Base-by-base conservation (phyloP, 768 basidiomycete species). In the Mycena rebaudengoi region DNA sequence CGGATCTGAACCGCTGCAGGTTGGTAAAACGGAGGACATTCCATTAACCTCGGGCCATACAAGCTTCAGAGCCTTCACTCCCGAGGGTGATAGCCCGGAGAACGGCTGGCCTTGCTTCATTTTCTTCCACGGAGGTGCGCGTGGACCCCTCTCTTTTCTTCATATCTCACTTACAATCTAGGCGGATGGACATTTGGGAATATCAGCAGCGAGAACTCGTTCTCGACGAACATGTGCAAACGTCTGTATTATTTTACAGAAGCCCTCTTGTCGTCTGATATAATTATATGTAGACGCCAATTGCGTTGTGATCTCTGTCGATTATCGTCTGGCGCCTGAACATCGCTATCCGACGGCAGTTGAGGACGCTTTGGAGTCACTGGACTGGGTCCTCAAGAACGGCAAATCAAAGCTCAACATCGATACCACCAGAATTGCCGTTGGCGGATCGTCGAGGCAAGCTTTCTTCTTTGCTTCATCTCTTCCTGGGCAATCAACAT, bases 111-210 rank as follows among this genome's bases (percentile, higher is more conserved):
- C 90, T 0, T 83, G 87, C 2, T 85, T 92, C 62, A 82, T 91
- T 43, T 92, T 84, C 81, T 91, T 88, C 71, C 91, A 92, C 65
- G 91, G 91, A 53, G 91, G 91, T 85, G 62, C 56, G 82, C 46
- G 13, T 14, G 2, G 1, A 7, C 7, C 28, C 12, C 25, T 18
- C 7, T 13, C 33, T 20, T 20, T 8, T 13, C 26, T 59, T 28
- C 26, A 41, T 60, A 18, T 61, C 26, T 48, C 28, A n/a, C 23
- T 30, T 7, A 32, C 64, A 18, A 18, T 18, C 20, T 67, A 89
- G 91, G 91, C 40, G 91, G 91, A 32, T 92, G 91, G 91, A 91
- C 90, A 0, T 78, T 92, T 2, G 91, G 91, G 0, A 87, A 80
- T 56, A 88, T 91, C 66, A 70, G 71, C 23, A 84, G 84, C 25